Evolutionary conservation across 2,329 filamentous ascomycete genomes (phyloP).

Genomic region (Colletotrichum musicola): DNA sequence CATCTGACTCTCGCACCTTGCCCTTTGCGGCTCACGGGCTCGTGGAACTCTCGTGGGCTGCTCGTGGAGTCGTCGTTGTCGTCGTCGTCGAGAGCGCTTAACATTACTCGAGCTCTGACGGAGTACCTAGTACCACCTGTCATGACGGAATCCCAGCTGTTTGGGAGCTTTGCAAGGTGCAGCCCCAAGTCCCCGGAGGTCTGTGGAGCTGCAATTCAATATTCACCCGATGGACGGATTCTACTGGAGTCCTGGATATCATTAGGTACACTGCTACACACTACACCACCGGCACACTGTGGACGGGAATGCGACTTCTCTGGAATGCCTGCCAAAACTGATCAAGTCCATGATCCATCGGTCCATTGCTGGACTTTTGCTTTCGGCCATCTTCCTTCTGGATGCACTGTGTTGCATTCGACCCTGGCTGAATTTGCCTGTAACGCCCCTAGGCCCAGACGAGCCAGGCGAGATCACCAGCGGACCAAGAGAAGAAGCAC

Average conservation of each 20-base stretch:
- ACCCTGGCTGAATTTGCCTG: conserved; percentile 24
- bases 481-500: not conserved
- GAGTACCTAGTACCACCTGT: too few relatives aligned
- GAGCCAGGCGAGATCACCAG: conserved; percentile 4
- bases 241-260: too few relatives aligned
- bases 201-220: conserved; percentile 1
- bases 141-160: not conserved
- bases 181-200: not conserved
- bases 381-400: not conserved
- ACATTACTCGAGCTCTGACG: too few relatives aligned
- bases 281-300: not conserved
- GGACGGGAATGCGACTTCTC: not conserved
- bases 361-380: not conserved
- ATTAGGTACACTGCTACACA: not conserved
- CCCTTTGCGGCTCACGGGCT: conserved; percentile 2
- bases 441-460: conserved; percentile 23
- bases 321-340: conserved; percentile 8
- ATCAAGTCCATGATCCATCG: not conserved
- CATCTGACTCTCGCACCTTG: conserved; percentile 4
- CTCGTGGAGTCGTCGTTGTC: not conserved
- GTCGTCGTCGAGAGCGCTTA: not conserved
- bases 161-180: not conserved
- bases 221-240: not conserved
- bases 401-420: conserved; percentile 33
- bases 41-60: not conserved